These are phyloP conservation scores for Penicillium ucsense DNA, from an alignment of 495 filamentous ascomycete genomes.

Conservation along the genomic window DNA sequence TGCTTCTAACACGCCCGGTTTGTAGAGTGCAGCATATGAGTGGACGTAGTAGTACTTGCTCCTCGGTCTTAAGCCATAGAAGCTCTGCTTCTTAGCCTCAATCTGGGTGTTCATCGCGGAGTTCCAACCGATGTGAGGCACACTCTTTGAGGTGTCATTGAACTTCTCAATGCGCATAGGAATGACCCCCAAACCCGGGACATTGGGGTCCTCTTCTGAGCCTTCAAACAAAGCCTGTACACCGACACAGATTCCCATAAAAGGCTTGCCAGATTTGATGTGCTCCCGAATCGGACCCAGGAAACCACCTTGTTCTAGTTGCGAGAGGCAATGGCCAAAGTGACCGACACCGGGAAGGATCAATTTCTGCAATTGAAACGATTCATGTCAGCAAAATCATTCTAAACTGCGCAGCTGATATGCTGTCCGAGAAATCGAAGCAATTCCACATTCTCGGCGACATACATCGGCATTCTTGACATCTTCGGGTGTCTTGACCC, in stretches of 20 bases:
- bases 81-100: conserved; percentile 35
- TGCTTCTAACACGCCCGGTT: conserved; percentile 56
- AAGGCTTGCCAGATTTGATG: conserved; percentile 81
- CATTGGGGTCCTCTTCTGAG: conserved; percentile 64
- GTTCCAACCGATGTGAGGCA: conserved; percentile 98
- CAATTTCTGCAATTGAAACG: conserved; percentile 47
- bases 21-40: conserved; percentile 78
- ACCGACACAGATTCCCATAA: conserved; percentile 97
- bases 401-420: too few relatives aligned
- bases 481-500: conserved; percentile 78
- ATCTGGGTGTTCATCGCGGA: conserved; percentile 53
- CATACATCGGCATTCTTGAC: conserved; percentile 73
- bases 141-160: conserved; percentile 66
- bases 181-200: conserved; percentile 66
- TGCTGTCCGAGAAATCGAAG: too few relatives aligned
- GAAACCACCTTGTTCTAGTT: conserved; percentile 71
- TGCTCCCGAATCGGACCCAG: conserved; percentile 68
- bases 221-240: conserved; percentile 81
- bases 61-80: conserved; percentile 65
- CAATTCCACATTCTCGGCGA: neutral
- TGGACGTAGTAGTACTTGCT: conserved; percentile 99
- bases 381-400: too few relatives aligned
- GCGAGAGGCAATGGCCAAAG: conserved; percentile 88
- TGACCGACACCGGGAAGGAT: conserved; percentile 95
- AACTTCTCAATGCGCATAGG: conserved; percentile 66